A percentile compares a stretch with the other conserved stretches of the same genome.
phyloP scores from a whole-genome alignment of 164 flowering plant species.

The Cinnamomum chago region DNA sequence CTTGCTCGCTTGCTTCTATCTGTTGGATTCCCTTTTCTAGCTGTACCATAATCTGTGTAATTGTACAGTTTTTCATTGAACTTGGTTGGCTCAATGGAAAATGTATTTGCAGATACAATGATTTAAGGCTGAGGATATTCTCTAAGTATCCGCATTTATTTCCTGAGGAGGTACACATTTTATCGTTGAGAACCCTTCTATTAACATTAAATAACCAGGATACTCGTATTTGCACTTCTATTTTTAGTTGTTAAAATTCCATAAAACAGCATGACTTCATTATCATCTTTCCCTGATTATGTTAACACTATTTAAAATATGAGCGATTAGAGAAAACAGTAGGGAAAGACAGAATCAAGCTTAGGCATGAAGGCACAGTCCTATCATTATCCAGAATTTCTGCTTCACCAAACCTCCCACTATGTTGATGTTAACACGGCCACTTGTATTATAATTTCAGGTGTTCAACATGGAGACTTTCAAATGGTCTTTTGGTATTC shows the following conservation, averaged over 20 bases:
- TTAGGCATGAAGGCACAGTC: too few relatives aligned
- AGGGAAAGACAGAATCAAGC: too few relatives aligned
- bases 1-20: not conserved
- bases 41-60: not conserved
- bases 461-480: conserved; percentile 87
- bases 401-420: not conserved
- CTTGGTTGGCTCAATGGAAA: not conserved
- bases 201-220: not conserved
- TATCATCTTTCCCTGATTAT: not conserved
- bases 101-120: conserved; percentile 63
- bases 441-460: conserved; percentile 29
- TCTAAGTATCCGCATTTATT: conserved; percentile 80
- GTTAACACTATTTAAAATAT: too few relatives aligned
- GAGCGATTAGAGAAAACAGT: too few relatives aligned
- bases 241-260: not conserved
- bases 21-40: not conserved
- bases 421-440: not conserved
- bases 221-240: not conserved
- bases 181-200: conserved; percentile 1
- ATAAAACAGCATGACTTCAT: not conserved
- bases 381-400: not conserved
- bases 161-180: conserved; percentile 70
- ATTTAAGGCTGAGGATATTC: conserved; percentile 75
- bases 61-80: conserved; percentile 3
- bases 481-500: conserved; percentile 98